Percentiles rank a stretch among this genome's conserved stretches.
Evolutionary conservation across 169 alveolate species (phyloP).

Genomic region (Blepharisma undulans): DNA sequence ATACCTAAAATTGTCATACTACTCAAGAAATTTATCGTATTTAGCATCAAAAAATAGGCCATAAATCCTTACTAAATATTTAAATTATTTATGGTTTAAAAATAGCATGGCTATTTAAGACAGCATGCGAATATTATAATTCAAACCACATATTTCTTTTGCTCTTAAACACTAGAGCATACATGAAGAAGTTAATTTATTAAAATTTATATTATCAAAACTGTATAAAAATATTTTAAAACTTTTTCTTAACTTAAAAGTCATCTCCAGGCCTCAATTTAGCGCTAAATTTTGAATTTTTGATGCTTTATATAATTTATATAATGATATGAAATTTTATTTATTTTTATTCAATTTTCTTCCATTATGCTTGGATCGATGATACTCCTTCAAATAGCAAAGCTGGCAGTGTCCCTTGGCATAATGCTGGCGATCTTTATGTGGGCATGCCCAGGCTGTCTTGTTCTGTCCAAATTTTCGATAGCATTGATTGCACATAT

Average conservation of each 20-base stretch:
- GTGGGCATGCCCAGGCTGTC: slow-evolving; percentile 72
- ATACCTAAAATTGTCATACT: too few species aligned
- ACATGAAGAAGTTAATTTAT: not conserved
- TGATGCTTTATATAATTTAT: not conserved
- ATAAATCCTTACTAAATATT: too few species aligned
- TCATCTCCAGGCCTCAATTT: not conserved
- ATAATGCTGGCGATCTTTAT: slow-evolving; percentile 26
- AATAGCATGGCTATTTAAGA: too few species aligned
- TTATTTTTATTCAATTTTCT: not conserved
- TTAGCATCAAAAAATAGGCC: too few species aligned
- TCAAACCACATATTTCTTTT: too few species aligned
- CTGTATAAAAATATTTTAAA: not conserved
- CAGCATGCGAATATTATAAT: too few species aligned
- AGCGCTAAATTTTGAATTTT: not conserved
- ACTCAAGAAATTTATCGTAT: too few species aligned
- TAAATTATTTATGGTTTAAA: too few species aligned
- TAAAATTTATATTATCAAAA: not conserved
- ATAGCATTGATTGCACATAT: slow-evolving; percentile 82
- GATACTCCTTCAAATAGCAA: not conserved
- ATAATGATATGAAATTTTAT: not conserved
- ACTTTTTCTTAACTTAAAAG: not conserved
- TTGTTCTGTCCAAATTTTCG: slow-evolving; percentile 74
- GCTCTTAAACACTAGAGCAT: not conserved
- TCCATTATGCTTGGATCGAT: not conserved
- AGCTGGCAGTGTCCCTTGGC: slow-evolving; percentile 23